Evolutionary conservation across 2,329 filamentous ascomycete genomes (phyloP).

Genomic region (Clonostachys rhizophaga): DNA sequence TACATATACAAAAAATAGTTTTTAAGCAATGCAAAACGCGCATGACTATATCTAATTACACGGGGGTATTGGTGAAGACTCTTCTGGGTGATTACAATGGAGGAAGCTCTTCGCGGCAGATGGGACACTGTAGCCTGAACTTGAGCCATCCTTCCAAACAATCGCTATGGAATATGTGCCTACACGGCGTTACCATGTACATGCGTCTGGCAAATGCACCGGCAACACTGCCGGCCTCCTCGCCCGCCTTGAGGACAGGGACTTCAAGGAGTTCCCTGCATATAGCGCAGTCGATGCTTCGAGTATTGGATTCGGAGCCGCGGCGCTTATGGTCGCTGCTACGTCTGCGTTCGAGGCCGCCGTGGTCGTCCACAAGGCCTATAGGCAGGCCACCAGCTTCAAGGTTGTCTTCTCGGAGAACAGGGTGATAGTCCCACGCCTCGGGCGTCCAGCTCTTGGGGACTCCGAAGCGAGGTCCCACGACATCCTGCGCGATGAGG

Average conservation of each 20-base stretch:
- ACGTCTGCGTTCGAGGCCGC: conserved; percentile 21
- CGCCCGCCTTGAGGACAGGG: conserved; percentile 64
- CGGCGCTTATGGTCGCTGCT: conserved; percentile 12
- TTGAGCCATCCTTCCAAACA: conserved; percentile 97
- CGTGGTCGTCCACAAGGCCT: conserved; percentile 37
- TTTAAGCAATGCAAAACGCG: neutral
- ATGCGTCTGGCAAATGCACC: conserved; percentile 72
- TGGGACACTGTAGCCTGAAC: conserved; percentile 88
- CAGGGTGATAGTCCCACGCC: conserved; percentile 92
- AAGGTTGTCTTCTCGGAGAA: conserved; percentile 76
- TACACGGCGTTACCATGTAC: conserved; percentile 97
- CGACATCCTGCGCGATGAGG: conserved; percentile 75
- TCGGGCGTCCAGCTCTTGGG: conserved; percentile 63
- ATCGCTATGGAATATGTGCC: conserved; percentile 89
- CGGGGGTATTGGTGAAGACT: neutral
- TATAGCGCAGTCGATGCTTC: conserved; percentile 85
- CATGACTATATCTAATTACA: neutral
- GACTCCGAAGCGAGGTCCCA: conserved; percentile 86
- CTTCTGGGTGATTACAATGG: neutral
- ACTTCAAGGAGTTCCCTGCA: conserved; percentile 91
- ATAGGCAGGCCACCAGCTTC: conserved; percentile 80
- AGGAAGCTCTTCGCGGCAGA: conserved; percentile 55
- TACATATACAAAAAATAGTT: no score
- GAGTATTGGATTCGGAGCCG: conserved; percentile 15
- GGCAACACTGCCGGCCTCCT: conserved; percentile 49